phyloP scores from a whole-genome alignment of 352 stramenopile species.

The Globisporangium ultimum region DNA sequence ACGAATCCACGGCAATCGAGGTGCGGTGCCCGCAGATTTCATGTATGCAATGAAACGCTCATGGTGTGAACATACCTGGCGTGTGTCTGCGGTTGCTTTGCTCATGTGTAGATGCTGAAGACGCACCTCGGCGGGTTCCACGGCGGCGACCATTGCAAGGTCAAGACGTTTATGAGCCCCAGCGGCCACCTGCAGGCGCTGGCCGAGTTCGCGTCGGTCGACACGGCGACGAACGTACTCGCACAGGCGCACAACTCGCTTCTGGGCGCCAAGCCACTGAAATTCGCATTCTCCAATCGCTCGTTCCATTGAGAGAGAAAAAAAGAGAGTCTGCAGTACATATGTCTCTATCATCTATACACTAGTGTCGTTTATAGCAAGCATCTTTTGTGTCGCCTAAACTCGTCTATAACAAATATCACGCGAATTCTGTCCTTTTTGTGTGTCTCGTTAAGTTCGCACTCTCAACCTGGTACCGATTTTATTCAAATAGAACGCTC shows the following conservation, averaged over 20 bases:
- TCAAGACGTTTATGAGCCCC: conserved; percentile 43
- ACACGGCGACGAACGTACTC: conserved; percentile 52
- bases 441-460: too few species aligned
- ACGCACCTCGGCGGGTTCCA: conserved; percentile 31
- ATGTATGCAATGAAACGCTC: too few species aligned
- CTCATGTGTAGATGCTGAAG: conserved; percentile 26
- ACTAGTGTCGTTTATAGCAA: neutral
- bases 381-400: neutral
- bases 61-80: neutral
- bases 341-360: neutral
- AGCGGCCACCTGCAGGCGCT: conserved; percentile 49
- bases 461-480: too few species aligned
- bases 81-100: neutral
- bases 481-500: too few species aligned
- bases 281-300: conserved; percentile 60
- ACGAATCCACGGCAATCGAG: conserved; percentile 28
- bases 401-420: too few species aligned
- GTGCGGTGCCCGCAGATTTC: neutral
- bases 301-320: conserved; percentile 28
- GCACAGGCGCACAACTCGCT: conserved; percentile 44
- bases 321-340: neutral
- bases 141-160: conserved; percentile 36
- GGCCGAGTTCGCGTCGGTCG: conserved; percentile 45
- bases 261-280: conserved; percentile 34
- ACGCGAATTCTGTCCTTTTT: neutral